Percentiles rank a stretch among this genome's conserved stretches.
Conservation (phyloP, 495 filamentous ascomycete species). For the Apodospora peruviana region DNA sequence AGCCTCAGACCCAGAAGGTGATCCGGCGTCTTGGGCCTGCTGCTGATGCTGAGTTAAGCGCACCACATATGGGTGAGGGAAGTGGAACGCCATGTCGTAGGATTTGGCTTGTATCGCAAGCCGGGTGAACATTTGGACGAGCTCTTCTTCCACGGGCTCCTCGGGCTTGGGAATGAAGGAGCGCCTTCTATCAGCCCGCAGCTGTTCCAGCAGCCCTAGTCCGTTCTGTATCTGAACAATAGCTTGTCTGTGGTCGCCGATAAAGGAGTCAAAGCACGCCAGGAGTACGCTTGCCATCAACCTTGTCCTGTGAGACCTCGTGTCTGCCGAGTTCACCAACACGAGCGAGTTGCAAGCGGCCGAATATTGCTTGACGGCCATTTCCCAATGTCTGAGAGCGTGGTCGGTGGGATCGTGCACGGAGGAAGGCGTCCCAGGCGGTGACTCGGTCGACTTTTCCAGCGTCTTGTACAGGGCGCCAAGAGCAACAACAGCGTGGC, state of each 20-base stretch:
- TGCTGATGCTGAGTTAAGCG: conserved; percentile 27
- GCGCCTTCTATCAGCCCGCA: conserved; percentile 34
- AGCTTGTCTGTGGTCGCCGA: conserved; percentile 44
- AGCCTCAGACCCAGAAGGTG: conserved; percentile 34
- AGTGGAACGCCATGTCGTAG: conserved; percentile 57
- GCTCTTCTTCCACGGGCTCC: conserved; percentile 50
- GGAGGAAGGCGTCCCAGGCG: conserved; percentile 32
- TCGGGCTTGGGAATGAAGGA: conserved; percentile 32
- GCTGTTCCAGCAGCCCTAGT: conserved; percentile 36
- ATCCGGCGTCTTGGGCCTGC: conserved; percentile 23
- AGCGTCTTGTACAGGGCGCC: conserved; percentile 59
- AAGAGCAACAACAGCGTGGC: conserved; percentile 60
- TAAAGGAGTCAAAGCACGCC: conserved; percentile 47
- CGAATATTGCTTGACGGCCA: conserved; percentile 42
- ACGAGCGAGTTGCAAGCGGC: conserved; percentile 33
- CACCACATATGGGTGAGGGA: conserved; percentile 51
- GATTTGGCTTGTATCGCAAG: conserved; percentile 54
- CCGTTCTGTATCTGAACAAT: conserved; percentile 42
- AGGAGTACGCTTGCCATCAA: conserved; percentile 45
- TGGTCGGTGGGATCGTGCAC: conserved; percentile 24
- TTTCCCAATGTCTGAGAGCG: conserved; percentile 36
- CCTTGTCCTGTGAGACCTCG: conserved; percentile 34
- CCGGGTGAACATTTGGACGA: conserved; percentile 53
- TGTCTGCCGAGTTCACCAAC: conserved; percentile 23
- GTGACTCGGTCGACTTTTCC: conserved; percentile 47